Evolutionary conservation across 73 alveolate species (phyloP).

Genomic region (Paraurostyla sp.): DNA sequence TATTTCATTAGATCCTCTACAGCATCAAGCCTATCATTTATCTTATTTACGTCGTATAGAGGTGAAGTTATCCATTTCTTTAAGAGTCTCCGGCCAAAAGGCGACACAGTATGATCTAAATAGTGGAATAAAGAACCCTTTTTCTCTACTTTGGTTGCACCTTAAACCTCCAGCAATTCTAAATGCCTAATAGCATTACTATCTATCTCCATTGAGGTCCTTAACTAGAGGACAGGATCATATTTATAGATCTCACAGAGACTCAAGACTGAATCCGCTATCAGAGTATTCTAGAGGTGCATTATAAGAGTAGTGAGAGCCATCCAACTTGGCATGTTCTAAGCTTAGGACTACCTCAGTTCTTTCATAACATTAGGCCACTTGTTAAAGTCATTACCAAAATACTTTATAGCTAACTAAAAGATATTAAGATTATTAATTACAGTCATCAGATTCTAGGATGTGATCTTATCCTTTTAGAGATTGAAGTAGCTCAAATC

Average conservation of each 20-base stretch:
- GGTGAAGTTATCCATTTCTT: slow-evolving; percentile 66
- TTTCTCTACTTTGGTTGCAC: slow-evolving; percentile 23
- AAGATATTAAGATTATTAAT: too few relatives aligned
- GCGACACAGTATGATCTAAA: slow-evolving; percentile 63
- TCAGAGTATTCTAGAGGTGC: slow-evolving; percentile 1
- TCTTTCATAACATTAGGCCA: slow-evolving; percentile 42
- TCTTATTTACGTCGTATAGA: slow-evolving; percentile 70
- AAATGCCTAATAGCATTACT: slow-evolving; percentile 59
- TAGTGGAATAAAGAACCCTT: slow-evolving; percentile 70
- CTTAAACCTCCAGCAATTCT: slow-evolving; percentile 67
- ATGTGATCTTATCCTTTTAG: background rate
- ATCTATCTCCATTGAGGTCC: slow-evolving; percentile 77
- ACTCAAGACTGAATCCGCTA: slow-evolving; percentile 23
- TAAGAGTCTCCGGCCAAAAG: slow-evolving; percentile 57
- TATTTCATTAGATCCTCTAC: slow-evolving; percentile 72
- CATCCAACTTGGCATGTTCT: slow-evolving; percentile 7
- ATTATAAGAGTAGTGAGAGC: background rate
- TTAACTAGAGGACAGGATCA: slow-evolving; percentile 5
- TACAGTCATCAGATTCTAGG: too few relatives aligned
- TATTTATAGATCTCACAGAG: background rate
- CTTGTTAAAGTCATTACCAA: background rate
- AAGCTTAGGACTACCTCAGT: background rate
- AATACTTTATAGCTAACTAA: slow-evolving; percentile 38
- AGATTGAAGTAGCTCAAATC: background rate
- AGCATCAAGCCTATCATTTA: slow-evolving; percentile 74